Percentiles rank a stretch among this genome's conserved stretches.
Conservation (phyloP, 352 stramenopile species). For the Halophytophthora batemanensis region DNA sequence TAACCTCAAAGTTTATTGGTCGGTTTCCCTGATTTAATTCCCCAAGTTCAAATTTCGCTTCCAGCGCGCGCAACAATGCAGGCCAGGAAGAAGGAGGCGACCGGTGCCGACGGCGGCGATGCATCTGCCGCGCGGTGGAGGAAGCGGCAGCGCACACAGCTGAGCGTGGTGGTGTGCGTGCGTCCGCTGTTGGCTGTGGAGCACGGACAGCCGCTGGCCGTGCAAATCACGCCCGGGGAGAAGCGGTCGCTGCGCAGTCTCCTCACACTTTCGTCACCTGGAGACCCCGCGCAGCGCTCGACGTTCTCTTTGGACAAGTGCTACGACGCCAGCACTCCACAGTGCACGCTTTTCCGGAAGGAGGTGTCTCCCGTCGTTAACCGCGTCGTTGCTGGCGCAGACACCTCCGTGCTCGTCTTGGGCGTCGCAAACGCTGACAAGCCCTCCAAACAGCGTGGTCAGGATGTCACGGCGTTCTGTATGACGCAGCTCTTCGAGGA, state of each 20-base stretch:
- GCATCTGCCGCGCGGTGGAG: too few relatives aligned
- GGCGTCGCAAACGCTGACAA: slow-evolving; percentile 60
- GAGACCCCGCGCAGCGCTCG: neutral
- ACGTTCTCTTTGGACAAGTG: slow-evolving; percentile 40
- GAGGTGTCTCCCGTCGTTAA: slow-evolving; percentile 37
- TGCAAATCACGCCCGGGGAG: slow-evolving; percentile 12
- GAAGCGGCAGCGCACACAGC: slow-evolving; percentile 14
- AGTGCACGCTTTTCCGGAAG: slow-evolving; percentile 35
- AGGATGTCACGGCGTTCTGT: slow-evolving; percentile 46
- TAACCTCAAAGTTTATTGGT: too few relatives aligned
- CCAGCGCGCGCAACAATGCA: neutral
- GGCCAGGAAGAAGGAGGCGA: neutral
- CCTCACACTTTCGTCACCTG: slow-evolving; percentile 6
- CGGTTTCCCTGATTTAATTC: too few relatives aligned
- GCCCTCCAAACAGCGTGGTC: slow-evolving; percentile 57
- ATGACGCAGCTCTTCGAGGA: slow-evolving; percentile 47
- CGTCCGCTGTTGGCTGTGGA: slow-evolving; percentile 31
- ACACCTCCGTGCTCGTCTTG: slow-evolving; percentile 58
- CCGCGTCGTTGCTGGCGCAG: slow-evolving; percentile 37
- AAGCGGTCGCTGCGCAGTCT: slow-evolving; percentile 14
- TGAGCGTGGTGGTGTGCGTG: slow-evolving; percentile 44
- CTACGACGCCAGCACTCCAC: slow-evolving; percentile 35
- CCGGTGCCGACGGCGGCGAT: too few relatives aligned
- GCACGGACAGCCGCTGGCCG: slow-evolving; percentile 14
- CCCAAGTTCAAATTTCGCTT: slow-evolving; percentile 4